Base-by-base conservation (phyloP, 2,329 filamentous ascomycete genomes). In the Epichloe typhina region DNA sequence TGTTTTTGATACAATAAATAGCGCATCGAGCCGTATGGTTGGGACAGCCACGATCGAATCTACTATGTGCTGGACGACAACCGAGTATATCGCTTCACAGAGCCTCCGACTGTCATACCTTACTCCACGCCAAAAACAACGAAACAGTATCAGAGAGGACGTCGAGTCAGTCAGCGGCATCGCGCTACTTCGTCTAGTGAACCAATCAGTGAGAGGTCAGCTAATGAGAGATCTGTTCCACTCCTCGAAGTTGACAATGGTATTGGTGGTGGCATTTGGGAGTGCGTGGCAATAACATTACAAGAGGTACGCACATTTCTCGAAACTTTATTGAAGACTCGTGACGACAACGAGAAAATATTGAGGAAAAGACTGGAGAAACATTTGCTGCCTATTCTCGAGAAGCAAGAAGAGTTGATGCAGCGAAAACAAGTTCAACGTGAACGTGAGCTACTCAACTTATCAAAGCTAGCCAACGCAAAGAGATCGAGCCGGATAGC, bases 61-160 rank as follows among this genome's bases (percentile, higher is more conserved):
- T 95, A 97, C 63, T 95, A 85, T 61, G 83, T 97, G 3, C 77
- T 98, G 3, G 91, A 97, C 59, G 93, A 98, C 64, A 94, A 96
- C 60, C 80, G 93, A 55, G 73, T 98, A 41, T 98, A 98, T 65
- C 86, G 90, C 51, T 76, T 85, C 54, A 88, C 86, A n/a, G 87
- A 95, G 53, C 77, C 84, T 26, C 79, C 80, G 6, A 68, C 75
- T 5, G 69, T 73, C n/a, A 65, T 73, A 3, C 71, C 74, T n/a
- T 84, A 84, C 62, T 72, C 79, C 58, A 86, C 82, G 59, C 79
- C 76, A 26, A 83, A 82, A 58, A 84, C 81, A 57, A 74, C 75
- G 5, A 82, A 79, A 66, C 52, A 55, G 4, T 57, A 48, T 37
- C 60, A 59, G 13, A 80, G 75, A 51, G 76, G 72, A 55, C 75